Base-by-base conservation (phyloP, 2,329 filamentous ascomycete genomes). In the Nothophaeocryptopus gaeumannii region DNA sequence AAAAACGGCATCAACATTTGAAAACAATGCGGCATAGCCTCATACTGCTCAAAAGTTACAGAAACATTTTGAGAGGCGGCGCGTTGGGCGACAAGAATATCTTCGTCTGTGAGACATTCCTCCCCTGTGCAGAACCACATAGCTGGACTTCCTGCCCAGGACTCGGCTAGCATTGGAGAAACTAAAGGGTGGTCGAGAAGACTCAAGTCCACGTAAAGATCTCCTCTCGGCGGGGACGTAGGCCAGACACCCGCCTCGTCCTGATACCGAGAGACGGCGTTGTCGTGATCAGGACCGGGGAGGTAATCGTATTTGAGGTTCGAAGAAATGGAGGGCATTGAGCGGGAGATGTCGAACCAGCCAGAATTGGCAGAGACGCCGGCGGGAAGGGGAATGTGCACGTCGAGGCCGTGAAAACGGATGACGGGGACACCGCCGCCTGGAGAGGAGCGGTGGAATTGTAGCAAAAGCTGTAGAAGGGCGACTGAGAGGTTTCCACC, bases 11-110 rank as follows among this genome's bases (percentile, higher is more conserved):
- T 51, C 47, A 77, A 51, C 68, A 75, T 68, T 0, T 63, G 68
- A 57, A 78, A 92, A 58, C 81, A 82, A 69, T 91, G 88, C 46
- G 88, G 86, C 88, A 92, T 92, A 2, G 82, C 85, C 66, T 90
- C 84, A 64, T 83, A 93, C 69, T 89, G 81, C 64, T 88, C 81
- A 61, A 83, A 86, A 3, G 81, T 74, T 0, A 91, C 79, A 0
- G 62, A 63, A 0, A 85, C 84, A 5, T 80, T 82, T 39, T 86
- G 79, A 7, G 61, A 56, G 12, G 73, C 73, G 9, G 87, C 73
- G 34, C 77, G 75, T 35, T 72, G 68, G 0, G 83, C 85, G 2
- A 88, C 63, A 45, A 81, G 80, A 55, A 76, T 77, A 52, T 76
- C 77, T 66, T 90, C 86, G 65, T 89, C 86, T 1, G 79, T 74